A percentile compares a stretch with the other conserved stretches of the same genome.
phyloP scores from a whole-genome alignment of 257 asterid genomes.

The Buddleja alternifolia region DNA sequence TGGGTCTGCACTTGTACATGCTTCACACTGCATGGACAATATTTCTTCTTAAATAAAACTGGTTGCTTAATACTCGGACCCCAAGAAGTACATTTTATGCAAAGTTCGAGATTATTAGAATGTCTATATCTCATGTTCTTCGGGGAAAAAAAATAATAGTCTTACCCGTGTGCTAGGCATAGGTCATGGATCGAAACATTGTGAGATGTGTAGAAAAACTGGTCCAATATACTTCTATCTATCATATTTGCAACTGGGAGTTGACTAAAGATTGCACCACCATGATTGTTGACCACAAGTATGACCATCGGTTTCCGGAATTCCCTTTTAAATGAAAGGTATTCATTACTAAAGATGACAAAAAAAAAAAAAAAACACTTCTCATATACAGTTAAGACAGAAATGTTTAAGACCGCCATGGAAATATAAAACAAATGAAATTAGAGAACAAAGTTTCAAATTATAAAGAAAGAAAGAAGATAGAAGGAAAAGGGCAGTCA shows the following conservation, averaged over 20 bases:
- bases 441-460: slow-evolving; percentile 9
- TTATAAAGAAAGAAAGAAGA: not conserved
- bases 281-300: slow-evolving; percentile 86
- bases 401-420: slow-evolving; percentile 2
- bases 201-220: slow-evolving; percentile 94
- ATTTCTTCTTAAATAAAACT: not conserved
- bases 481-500: slow-evolving; percentile 15
- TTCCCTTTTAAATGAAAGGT: slow-evolving; percentile 46
- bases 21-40: slow-evolving; percentile 66
- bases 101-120: not conserved
- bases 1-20: slow-evolving; percentile 74
- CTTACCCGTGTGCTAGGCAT: slow-evolving; percentile 88
- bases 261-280: slow-evolving; percentile 98
- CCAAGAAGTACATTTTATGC: not conserved
- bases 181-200: slow-evolving; percentile 70
- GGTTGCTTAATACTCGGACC: slow-evolving; percentile 2
- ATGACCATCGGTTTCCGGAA: slow-evolving; percentile 81
- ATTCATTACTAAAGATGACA: slow-evolving; percentile 12
- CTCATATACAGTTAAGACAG: not conserved
- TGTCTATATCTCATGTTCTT: not conserved
- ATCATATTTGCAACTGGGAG: slow-evolving; percentile 76
- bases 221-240: slow-evolving; percentile 64
- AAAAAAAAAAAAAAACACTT: no score
- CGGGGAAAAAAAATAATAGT: not conserved
- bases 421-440: slow-evolving; percentile 17